Percentiles rank a stretch among this genome's conserved stretches.
phyloP scores from a whole-genome alignment of 768 basidiomycete genomes.

The Candolleomyces aberdarensis region DNA sequence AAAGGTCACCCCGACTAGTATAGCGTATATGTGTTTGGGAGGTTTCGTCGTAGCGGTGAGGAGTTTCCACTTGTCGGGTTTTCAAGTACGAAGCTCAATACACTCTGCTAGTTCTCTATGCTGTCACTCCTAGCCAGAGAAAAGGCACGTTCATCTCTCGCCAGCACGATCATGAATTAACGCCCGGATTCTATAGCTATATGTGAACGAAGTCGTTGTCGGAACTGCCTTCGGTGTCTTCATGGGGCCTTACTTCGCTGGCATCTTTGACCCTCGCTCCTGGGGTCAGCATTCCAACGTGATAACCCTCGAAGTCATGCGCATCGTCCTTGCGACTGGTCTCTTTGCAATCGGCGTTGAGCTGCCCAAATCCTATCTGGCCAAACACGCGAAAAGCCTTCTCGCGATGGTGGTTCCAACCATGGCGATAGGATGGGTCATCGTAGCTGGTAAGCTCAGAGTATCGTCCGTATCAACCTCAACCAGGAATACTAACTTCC shows the following conservation, averaged over 20 bases:
- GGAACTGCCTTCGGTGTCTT: conserved; percentile 69
- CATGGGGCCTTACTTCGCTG: conserved; percentile 70
- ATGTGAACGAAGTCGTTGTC: conserved; percentile 91
- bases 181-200: conserved; percentile 44
- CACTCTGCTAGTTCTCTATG: conserved; percentile 67
- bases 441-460: conserved; percentile 54
- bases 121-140: conserved; percentile 82
- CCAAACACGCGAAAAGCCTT: conserved; percentile 70
- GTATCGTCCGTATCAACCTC: not conserved
- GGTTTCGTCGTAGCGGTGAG: conserved; percentile 45
- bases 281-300: conserved; percentile 56
- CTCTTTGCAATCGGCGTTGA: conserved; percentile 97
- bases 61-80: not conserved
- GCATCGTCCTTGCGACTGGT: conserved; percentile 86
- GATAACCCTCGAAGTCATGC: conserved; percentile 81
- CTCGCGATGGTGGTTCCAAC: conserved; percentile 73
- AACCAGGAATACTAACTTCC: not conserved
- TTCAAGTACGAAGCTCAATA: not conserved
- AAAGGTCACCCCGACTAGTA: conserved; percentile 49
- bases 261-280: conserved; percentile 70
- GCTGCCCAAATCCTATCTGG: conserved; percentile 82
- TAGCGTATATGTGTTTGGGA: conserved; percentile 64
- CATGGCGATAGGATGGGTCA: conserved; percentile 83
- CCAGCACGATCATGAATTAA: not conserved
- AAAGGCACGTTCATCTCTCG: conserved; percentile 41